Conservation (phyloP, 176 grass and related monocot genomes). For the Musa acuminata region DNA sequence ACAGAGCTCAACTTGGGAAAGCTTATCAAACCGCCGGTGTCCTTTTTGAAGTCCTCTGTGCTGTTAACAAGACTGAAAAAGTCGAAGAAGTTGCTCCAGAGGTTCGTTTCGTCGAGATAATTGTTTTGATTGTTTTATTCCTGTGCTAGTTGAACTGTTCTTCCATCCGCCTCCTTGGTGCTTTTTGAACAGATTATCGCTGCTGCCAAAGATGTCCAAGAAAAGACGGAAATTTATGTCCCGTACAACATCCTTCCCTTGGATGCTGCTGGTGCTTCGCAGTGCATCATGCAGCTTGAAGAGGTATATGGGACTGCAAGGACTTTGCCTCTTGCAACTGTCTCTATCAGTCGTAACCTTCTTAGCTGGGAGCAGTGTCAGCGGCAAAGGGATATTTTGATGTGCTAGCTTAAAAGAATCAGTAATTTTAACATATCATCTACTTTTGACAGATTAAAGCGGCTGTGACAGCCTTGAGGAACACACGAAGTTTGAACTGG, state of each 20-base stretch:
- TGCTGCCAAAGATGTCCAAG: conserved; percentile 66
- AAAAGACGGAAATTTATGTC: conserved; percentile 78
- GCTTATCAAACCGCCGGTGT: conserved; percentile 85
- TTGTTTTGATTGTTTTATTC: neutral
- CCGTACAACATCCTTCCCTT: conserved; percentile 77
- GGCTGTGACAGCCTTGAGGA: conserved; percentile 48
- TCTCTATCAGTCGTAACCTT: neutral
- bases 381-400: neutral
- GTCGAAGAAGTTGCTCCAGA: conserved; percentile 80
- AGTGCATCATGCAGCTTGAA: conserved; percentile 91
- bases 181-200: conserved; percentile 52
- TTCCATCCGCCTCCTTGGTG: neutral
- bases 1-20: conserved; percentile 81
- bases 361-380: too few species aligned
- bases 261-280: conserved; percentile 77
- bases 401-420: neutral
- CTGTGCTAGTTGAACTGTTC: too few species aligned
- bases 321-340: neutral
- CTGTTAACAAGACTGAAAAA: conserved; percentile 89
- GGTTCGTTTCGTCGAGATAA: conserved; percentile 30
- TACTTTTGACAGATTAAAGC: conserved; percentile 32
- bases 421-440: neutral
- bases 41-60: conserved; percentile 85
- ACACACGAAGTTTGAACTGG: conserved; percentile 70
- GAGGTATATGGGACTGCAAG: conserved; percentile 38